These are phyloP conservation scores for Byssoonygena ceratinophila DNA, from an alignment of 2,329 filamentous ascomycete genomes.

Conservation along the genomic window DNA sequence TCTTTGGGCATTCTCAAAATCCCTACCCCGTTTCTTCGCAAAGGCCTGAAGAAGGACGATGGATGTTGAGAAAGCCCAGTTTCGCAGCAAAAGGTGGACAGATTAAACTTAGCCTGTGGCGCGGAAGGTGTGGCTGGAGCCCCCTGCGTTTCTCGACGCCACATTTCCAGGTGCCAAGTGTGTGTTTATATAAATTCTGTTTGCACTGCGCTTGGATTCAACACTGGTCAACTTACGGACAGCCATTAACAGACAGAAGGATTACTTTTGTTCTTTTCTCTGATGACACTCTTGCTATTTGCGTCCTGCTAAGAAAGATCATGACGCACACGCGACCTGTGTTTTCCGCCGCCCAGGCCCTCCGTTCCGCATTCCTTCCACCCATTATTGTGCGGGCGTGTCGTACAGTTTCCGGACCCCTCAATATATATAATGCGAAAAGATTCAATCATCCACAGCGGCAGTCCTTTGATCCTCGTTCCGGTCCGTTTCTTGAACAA, in stretches of 20 bases:
- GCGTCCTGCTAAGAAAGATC: background rate
- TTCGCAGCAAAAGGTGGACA: background rate
- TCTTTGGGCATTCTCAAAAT: background rate
- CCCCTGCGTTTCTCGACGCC: background rate
- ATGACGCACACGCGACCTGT: constrained; percentile 13
- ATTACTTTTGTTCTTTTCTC: no score
- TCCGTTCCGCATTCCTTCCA: constrained; percentile 11
- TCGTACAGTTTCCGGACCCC: background rate
- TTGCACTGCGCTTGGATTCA: no score
- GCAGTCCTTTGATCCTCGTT: background rate
- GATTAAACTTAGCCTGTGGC: background rate
- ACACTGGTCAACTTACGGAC: no score
- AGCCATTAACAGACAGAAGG: no score
- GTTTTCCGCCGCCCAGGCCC: constrained; percentile 14
- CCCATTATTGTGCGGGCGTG: background rate
- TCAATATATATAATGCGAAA: background rate
- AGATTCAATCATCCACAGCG: background rate
- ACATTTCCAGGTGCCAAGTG: no score
- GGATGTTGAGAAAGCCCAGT: background rate
- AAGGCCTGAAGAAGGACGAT: background rate
- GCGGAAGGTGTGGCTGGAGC: background rate
- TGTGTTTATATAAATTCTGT: no score
- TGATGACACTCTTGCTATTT: background rate
- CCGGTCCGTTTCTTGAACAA: background rate
- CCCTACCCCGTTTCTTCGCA: background rate